Evolutionary conservation across 805 yeast species (phyloP).

Genomic region (Candida jianshihensis): DNA sequence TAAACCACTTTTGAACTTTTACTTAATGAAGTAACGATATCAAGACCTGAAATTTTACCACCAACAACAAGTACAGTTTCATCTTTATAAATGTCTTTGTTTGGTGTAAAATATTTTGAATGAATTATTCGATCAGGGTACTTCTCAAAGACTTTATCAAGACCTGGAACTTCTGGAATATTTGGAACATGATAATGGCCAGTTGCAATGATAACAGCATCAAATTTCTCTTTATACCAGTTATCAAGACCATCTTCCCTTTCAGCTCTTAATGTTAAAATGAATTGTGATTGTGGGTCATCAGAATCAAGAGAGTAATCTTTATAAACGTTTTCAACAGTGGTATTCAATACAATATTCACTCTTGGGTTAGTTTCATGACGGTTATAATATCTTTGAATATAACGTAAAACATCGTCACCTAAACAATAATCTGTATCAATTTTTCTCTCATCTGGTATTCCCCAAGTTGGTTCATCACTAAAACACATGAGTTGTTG

Average conservation of each 20-base stretch:
- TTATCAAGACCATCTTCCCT: constrained; percentile 20
- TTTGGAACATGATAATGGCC: constrained; percentile 51
- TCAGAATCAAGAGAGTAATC: constrained; percentile 1
- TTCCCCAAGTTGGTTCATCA: constrained; percentile 28
- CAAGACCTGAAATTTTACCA: constrained; percentile 60
- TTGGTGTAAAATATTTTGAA: constrained; percentile 21
- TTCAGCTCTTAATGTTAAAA: constrained; percentile 20
- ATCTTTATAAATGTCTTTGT: constrained; percentile 11
- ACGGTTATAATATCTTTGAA: constrained; percentile 34
- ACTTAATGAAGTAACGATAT: constrained; percentile 25
- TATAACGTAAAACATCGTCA: constrained; percentile 43
- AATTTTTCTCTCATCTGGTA: constrained; percentile 14
- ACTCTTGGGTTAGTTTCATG: constrained; percentile 9
- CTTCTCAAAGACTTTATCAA: constrained; percentile 21
- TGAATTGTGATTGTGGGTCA: constrained; percentile 11
- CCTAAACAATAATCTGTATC: constrained; percentile 42
- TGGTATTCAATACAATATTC: constrained; percentile 20
- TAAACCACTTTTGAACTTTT: constrained; percentile 1
- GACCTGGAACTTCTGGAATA: constrained; percentile 40
- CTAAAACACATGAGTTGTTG: constrained; percentile 34
- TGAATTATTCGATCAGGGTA: constrained; percentile 16
- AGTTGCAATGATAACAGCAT: constrained; percentile 39
- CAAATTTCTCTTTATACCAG: constrained; percentile 32
- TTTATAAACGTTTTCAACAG: constrained; percentile 28
- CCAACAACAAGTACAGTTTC: constrained; percentile 51